Base-by-base conservation (phyloP, 2,329 filamentous ascomycete genomes). In the Exophiala calicioides region DNA sequence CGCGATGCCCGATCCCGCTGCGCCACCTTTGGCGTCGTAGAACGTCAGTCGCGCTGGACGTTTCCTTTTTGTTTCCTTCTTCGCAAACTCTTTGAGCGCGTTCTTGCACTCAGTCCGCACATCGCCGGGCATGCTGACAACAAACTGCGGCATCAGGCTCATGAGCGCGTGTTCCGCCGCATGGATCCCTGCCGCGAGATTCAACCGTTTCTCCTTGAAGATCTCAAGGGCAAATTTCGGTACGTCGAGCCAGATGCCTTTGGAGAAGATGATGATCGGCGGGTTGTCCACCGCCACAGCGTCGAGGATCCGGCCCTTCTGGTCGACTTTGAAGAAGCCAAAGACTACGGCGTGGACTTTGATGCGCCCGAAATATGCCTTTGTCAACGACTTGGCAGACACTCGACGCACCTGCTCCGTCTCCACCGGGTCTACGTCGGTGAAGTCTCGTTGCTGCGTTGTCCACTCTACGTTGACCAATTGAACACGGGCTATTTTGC, bases 271-370 rank as follows among this genome's bases (percentile, higher is more conserved):
- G 38, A 93, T 81, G 40, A 97, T 88, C 0, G 93, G 90, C 3
- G 91, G 90, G 58, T 95, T 95, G 65, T 96, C 88, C 16, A 97
- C 90, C 50, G 91, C 81, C 0, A 97, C 85, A 2, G 91, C 91
- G 64, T 98, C 93, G 10, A 97, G 79, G 47, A 97, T 88, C 2
- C 88, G 82, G 1, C 86, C 81, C 57, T 82, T 85, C 62, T 85
- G 86, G 67, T 97, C 90, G n/a, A 96, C 74, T 65, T 97, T 97
- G 78, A 96, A 97, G 72, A 93, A 98, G 2, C 93, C 93, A 65
- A 94, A 97, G 2, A 98, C 90, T 21, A 88, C 85, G 57, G 91
- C 86, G 55, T 85, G 81, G 60, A 97, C 90, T 59, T 86, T 85
- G 63, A 98, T 91, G 0, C 81, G 74, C 26, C 93, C 93, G 63